Base-by-base conservation (phyloP, 2,329 filamentous ascomycete species). In the Hypoxylon sp. region DNA sequence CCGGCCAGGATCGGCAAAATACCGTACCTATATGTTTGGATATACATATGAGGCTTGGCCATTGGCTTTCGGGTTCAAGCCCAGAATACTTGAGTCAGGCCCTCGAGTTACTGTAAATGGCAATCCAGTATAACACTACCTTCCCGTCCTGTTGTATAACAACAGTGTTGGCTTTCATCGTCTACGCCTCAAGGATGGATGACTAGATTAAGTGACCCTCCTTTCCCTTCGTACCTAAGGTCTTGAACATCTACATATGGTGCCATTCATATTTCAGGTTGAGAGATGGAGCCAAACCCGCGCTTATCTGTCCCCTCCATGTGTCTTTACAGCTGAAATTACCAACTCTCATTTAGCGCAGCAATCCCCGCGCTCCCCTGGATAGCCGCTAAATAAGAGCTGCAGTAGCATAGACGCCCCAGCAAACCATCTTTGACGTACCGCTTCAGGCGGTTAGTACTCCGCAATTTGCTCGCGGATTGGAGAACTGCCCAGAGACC, bases 401-500 rank as follows among this genome's bases (percentile, higher is more conserved):
- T 69, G 69, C 66, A 66, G 62, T 66, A 69, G 66, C 37, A 19
- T 59, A 57, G 59, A 13, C 59, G 62, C 14, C 57, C 59, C 47
- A 68, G 57, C 67, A 63, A 70, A 59, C 70, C 64, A 67, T 35
- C 42, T 29, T 39, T 37, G 51, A 46, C 52, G 46, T 60, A 57
- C 53, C 62, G 62, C 65, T 66, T 70, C 50, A 64, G 47, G 68
- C 71, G 60, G 67, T 61, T 59, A 64, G 61, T 71, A 57, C 66
- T 71, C 69, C 46, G 58, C 66, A 61, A 55, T 44, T 42, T 66
- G 22, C 35, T 48, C 59, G 59, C 59, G 58, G 59, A 51, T 35
- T 60, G 47, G 44, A 70, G 57, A 48, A 26, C 24, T 71, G 39
- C 42, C 44, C 37, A 64, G 58, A 42, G 48, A 67, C 44, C 58